Base-by-base conservation (phyloP, 768 basidiomycete genomes). In the Pulveroboletus sp. region DNA sequence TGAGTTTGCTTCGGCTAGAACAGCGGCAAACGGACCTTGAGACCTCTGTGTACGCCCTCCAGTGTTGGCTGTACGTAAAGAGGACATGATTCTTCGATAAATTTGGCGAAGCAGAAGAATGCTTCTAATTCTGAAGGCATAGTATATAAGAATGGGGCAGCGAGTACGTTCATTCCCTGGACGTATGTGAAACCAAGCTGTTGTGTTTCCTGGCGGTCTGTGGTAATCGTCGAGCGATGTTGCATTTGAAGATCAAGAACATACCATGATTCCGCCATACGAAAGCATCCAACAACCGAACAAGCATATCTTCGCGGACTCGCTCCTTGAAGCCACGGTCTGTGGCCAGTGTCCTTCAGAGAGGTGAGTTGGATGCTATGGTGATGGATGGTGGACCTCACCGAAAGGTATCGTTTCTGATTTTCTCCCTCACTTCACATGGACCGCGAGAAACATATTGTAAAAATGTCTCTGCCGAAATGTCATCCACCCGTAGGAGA, bases 81-180 rank as follows among this genome's bases (percentile, higher is more conserved):
- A 9, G 97, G 97, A 69, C 94, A 97, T 9, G 81, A 85, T 48
- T 86, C 84, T 70, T 97, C 95, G 57, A 98, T 97, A 65, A 99
- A 99, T 59, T 87, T 90, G 23, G 91, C 81, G 62, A 99, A 98
- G 69, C 92, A 97, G 53, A 86, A 94, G 69, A 97, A 99, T 1
- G 97, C 97, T 68, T 99, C 97, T n/a, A 98, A 70, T 67, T 99
- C 93, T 10, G 93, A 93, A 6, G 97, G 94, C 83, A 98, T 90
- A 11, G 90, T 92, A 64, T 97, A 99, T 24, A 99, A 77, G 68
- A 98, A 99, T 0, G 97, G 97, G 3, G 97, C 97, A 19, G 94
- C 93, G 31, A 99, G 83, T 40, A 98, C 97, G 65, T 99, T 99
- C 93, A 97, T 97, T 25, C 97, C 97, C 70, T 99, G 95, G 9